These are phyloP conservation scores for Cladosporium sp. DNA, from an alignment of 2,329 filamentous ascomycete species.

Conservation along the genomic window DNA sequence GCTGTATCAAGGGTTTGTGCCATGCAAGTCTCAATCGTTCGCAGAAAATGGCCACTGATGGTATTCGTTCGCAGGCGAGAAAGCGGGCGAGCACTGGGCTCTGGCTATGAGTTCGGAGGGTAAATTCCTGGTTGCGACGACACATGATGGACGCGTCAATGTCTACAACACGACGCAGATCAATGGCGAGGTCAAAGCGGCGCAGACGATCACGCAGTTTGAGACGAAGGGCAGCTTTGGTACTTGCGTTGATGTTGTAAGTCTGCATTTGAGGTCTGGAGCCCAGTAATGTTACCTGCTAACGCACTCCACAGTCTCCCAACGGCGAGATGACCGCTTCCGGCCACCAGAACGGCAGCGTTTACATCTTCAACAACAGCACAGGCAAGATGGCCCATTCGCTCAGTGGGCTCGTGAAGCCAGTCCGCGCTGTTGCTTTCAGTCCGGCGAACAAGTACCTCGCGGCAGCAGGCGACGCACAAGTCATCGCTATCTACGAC, in stretches of 20 bases:
- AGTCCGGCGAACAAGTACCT: slow-evolving; percentile 78
- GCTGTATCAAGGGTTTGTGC: slow-evolving; percentile 39
- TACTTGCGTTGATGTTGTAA: slow-evolving; percentile 72
- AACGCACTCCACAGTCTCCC: slow-evolving; percentile 33
- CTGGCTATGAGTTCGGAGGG: slow-evolving; percentile 80
- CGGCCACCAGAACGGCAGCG: slow-evolving; percentile 83
- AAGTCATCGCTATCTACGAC: slow-evolving; percentile 86
- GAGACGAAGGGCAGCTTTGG: slow-evolving; percentile 93
- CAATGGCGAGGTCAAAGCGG: slow-evolving; percentile 33
- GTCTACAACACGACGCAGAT: slow-evolving; percentile 63
- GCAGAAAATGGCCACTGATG: background rate
- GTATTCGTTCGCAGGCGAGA: slow-evolving; percentile 36
- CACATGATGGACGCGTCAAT: slow-evolving; percentile 79
- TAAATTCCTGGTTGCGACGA: slow-evolving; percentile 76
- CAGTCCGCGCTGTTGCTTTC: slow-evolving; percentile 79
- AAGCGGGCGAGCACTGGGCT: slow-evolving; percentile 75
- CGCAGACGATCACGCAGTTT: slow-evolving; percentile 66
- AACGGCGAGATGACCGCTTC: slow-evolving; percentile 85
- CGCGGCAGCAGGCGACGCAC: slow-evolving; percentile 83
- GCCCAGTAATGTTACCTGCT: background rate
- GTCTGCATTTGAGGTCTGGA: slow-evolving; percentile 11
- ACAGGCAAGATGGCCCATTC: slow-evolving; percentile 80
- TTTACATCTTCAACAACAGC: slow-evolving; percentile 94
- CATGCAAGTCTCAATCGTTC: background rate
- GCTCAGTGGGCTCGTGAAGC: slow-evolving; percentile 80